These are phyloP conservation scores for Chlamydomonas sphaeroides DNA, from an alignment of 139 green algal species.

Conservation along the genomic window DNA sequence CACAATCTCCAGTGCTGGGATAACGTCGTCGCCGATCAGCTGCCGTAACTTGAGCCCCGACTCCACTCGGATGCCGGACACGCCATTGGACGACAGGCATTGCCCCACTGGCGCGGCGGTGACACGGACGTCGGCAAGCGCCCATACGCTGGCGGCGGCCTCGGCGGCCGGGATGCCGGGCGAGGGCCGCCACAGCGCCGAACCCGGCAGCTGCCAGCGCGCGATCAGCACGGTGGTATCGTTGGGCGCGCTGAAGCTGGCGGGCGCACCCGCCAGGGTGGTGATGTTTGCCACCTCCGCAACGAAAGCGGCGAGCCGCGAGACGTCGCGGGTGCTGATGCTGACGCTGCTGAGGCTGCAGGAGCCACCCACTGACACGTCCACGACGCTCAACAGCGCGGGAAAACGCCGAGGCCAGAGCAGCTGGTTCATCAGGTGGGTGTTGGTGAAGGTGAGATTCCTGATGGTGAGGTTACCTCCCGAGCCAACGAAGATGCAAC, in stretches of 20 bases:
- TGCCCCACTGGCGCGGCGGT: background rate
- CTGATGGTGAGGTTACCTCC: background rate
- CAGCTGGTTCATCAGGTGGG: constrained; percentile 1
- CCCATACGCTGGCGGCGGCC: background rate
- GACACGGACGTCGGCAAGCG: background rate
- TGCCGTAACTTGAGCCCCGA: background rate
- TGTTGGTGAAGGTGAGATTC: constrained; percentile 16
- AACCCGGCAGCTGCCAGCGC: background rate
- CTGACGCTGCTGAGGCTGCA: background rate
- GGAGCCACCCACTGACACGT: background rate
- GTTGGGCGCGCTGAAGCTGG: background rate
- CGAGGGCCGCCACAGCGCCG: background rate
- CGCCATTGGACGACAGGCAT: background rate
- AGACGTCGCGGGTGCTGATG: background rate
- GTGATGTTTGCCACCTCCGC: background rate
- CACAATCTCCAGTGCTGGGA: constrained; percentile 4
- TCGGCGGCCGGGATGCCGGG: background rate
- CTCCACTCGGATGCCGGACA: background rate
- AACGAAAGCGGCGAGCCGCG: background rate
- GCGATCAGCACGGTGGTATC: background rate
- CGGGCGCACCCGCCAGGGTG: background rate
- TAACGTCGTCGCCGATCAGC: constrained; percentile 3
- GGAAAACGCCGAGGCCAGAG: constrained; percentile 21
- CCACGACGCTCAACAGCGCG: constrained; percentile 15
- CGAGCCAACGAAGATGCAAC: background rate